Evolutionary conservation across 129 eudicot genomes (phyloP).

Genomic region (Escallonia herrerae): DNA sequence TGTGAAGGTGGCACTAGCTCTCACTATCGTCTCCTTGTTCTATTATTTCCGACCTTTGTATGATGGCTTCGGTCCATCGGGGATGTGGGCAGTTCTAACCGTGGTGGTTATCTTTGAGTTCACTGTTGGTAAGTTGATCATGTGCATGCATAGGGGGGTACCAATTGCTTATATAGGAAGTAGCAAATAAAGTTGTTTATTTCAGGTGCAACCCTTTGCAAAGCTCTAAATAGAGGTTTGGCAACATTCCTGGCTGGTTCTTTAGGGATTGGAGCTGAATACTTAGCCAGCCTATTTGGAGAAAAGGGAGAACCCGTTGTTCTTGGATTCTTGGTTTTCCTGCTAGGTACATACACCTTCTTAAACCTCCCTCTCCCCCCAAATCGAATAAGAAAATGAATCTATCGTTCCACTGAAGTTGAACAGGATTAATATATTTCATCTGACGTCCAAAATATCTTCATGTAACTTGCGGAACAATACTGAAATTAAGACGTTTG

Average conservation of each 20-base stretch:
- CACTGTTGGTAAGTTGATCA: conserved; percentile 44
- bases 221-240: conserved; percentile 64
- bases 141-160: neutral
- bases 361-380: neutral
- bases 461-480: neutral
- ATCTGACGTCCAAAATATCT: neutral
- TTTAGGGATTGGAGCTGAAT: conserved; percentile 63
- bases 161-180: neutral
- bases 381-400: neutral
- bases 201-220: conserved; percentile 71
- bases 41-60: conserved; percentile 62
- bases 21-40: conserved; percentile 57
- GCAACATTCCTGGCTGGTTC: conserved; percentile 74
- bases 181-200: neutral
- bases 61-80: conserved; percentile 60
- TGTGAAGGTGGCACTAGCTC: conserved; percentile 60
- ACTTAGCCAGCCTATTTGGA: conserved; percentile 51
- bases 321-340: conserved; percentile 48
- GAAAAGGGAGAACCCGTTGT: conserved; percentile 51
- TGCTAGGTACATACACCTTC: conserved; percentile 24
- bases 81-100: conserved; percentile 75
- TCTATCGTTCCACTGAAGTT: too few species aligned
- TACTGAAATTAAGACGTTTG: neutral
- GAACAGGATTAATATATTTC: neutral
- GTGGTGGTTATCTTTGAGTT: conserved; percentile 76